A percentile compares a stretch with the other conserved stretches of the same genome.
Evolutionary conservation across 768 basidiomycete genomes (phyloP).

Genomic region (Collybia sp.): DNA sequence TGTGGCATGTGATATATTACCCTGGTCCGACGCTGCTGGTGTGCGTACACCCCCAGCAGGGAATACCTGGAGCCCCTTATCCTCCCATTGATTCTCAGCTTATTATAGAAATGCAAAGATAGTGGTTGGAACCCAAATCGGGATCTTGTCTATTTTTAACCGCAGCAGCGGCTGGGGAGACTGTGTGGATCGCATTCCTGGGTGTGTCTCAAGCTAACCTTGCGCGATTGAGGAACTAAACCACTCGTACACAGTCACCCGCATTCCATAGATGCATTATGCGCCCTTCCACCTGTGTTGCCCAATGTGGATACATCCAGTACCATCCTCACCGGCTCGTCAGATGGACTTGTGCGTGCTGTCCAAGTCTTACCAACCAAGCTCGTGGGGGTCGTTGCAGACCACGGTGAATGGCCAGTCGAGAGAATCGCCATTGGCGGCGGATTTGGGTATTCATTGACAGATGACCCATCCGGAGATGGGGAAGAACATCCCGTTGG

Average conservation of each 20-base stretch:
- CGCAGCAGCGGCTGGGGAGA: constrained; percentile 85
- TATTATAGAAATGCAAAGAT: constrained; percentile 64
- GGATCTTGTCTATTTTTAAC: constrained; percentile 88
- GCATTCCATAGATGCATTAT: constrained; percentile 84
- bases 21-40: too few relatives aligned
- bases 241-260: constrained; percentile 60
- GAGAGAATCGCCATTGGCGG: constrained; percentile 73
- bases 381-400: constrained; percentile 83
- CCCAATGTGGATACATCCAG: constrained; percentile 58
- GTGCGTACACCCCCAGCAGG: too few relatives aligned
- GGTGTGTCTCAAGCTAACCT: constrained; percentile 43
- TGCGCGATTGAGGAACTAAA: constrained; percentile 3
- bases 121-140: constrained; percentile 86
- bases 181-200: constrained; percentile 86
- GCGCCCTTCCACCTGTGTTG: constrained; percentile 59
- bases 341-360: constrained; percentile 86
- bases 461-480: constrained; percentile 18
- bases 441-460: constrained; percentile 26
- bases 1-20: too few relatives aligned
- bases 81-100: constrained; percentile 10
- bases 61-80: constrained; percentile 9
- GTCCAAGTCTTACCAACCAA: constrained; percentile 87
- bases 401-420: constrained; percentile 90
- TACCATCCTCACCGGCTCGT: constrained; percentile 84
- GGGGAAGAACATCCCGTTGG: background rate